phyloP scores from a whole-genome alignment of 140 eudicot species.

The Ambrosia hybrid region DNA sequence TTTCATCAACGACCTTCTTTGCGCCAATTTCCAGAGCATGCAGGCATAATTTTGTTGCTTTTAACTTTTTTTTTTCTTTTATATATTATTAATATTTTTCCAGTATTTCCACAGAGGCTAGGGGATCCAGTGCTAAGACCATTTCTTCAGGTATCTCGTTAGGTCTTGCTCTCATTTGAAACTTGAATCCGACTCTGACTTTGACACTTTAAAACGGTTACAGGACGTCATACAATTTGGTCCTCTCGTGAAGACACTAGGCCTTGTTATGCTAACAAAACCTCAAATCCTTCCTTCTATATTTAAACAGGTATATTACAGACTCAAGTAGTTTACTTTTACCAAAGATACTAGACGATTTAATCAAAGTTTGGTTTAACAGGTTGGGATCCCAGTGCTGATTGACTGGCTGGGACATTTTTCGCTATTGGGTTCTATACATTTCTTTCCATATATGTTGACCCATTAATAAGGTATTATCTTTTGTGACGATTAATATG shows the following conservation, averaged over 20 bases:
- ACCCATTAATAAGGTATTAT: conserved; percentile 75
- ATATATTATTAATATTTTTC: background rate
- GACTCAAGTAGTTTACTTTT: background rate
- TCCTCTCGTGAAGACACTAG: conserved; percentile 93
- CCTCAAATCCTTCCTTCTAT: conserved; percentile 93
- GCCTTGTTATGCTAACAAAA: conserved; percentile 78
- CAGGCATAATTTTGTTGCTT: conserved; percentile 43
- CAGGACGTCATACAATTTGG: conserved; percentile 84
- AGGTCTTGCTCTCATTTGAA: background rate
- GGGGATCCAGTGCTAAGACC: conserved; percentile 98
- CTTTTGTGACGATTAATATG: background rate
- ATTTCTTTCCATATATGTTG: conserved; percentile 69
- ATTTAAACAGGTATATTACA: conserved; percentile 69
- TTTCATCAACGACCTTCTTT: conserved; percentile 84
- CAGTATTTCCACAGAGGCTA: conserved; percentile 52
- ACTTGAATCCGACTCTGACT: background rate
- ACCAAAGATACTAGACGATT: background rate
- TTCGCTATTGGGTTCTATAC: conserved; percentile 78
- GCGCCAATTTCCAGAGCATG: conserved; percentile 86
- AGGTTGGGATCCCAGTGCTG: conserved; percentile 90
- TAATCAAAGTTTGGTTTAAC: conserved; percentile 20
- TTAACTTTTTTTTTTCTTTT: background rate
- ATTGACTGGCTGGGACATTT: conserved; percentile 94
- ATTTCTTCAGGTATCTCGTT: conserved; percentile 82
- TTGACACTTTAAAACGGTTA: too few relatives aligned